Evolutionary conservation across 1,139 yeast species (phyloP).

Genomic region (Sugiyamaella sp.): DNA sequence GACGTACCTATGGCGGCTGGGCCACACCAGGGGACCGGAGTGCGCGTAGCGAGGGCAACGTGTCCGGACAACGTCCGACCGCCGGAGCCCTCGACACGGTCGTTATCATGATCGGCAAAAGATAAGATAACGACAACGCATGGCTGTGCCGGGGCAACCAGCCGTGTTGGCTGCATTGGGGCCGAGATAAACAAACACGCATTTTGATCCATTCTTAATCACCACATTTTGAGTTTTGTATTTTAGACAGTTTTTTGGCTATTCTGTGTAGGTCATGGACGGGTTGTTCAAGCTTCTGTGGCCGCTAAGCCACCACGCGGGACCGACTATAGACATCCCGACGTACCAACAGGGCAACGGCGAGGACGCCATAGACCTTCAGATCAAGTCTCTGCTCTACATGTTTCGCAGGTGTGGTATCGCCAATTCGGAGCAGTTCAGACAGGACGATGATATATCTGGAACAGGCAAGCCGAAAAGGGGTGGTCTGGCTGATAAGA

Average conservation of each 20-base stretch:
- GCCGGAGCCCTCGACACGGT: background rate
- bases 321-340: slow-evolving; percentile 46
- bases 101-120: slow-evolving; percentile 12
- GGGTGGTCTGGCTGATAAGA: background rate
- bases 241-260: background rate
- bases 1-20: too few species aligned
- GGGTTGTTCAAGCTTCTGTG: slow-evolving; percentile 37
- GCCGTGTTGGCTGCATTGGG: slow-evolving; percentile 6
- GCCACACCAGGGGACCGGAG: too few species aligned
- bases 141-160: background rate
- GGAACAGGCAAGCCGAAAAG: background rate
- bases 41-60: too few species aligned
- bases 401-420: slow-evolving; percentile 58
- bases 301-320: slow-evolving; percentile 32
- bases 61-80: background rate
- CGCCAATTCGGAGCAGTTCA: slow-evolving; percentile 46
- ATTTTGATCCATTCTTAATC: background rate
- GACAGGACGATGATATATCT: slow-evolving; percentile 17
- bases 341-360: slow-evolving; percentile 50
- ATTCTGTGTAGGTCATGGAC: slow-evolving; percentile 33
- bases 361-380: slow-evolving; percentile 62
- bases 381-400: slow-evolving; percentile 58
- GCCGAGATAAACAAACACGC: slow-evolving; percentile 11
- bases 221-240: background rate
- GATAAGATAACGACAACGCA: slow-evolving; percentile 3